Conservation (phyloP, 1,284 basidiomycete genomes). For the Moesziomyces aphidis region DNA sequence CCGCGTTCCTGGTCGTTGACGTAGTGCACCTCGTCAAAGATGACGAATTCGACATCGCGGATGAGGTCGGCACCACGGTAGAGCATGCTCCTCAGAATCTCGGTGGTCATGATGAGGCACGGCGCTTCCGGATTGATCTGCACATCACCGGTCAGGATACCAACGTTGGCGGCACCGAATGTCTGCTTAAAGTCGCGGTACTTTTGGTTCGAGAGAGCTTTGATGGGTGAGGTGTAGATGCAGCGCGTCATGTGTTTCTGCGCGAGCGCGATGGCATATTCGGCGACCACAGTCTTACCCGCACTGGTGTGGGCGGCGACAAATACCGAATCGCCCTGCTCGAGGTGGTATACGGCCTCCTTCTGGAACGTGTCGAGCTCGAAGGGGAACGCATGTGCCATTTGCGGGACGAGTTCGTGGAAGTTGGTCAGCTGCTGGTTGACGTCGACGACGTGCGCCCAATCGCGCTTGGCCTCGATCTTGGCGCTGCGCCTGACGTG, state of each 20-base stretch:
- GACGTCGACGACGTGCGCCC: slow-evolving; percentile 97
- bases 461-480: slow-evolving; percentile 79
- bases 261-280: slow-evolving; percentile 96
- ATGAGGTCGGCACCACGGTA: slow-evolving; percentile 89
- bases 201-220: slow-evolving; percentile 98
- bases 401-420: slow-evolving; percentile 85
- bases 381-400: slow-evolving; percentile 85
- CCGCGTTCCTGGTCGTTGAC: slow-evolving; percentile 99
- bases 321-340: slow-evolving; percentile 97
- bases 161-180: slow-evolving; percentile 90
- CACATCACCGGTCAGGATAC: slow-evolving; percentile 97
- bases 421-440: slow-evolving; percentile 90
- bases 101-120: slow-evolving; percentile 90
- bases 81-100: slow-evolving; percentile 94
- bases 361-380: slow-evolving; percentile 93
- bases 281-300: slow-evolving; percentile 99
- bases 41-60: slow-evolving; percentile 98
- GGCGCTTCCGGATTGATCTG: slow-evolving; percentile 99
- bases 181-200: slow-evolving; percentile 98
- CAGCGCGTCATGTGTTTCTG: slow-evolving; percentile 98
- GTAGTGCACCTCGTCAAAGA: slow-evolving; percentile 99
- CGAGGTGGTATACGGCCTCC: slow-evolving; percentile 96
- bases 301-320: slow-evolving; percentile 99
- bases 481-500: slow-evolving; percentile 29
- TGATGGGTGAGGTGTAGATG: slow-evolving; percentile 99